A percentile compares a stretch with the other conserved stretches of the same genome.
phyloP scores from a whole-genome alignment of 768 basidiomycete species.

The Hericium erinaceus region DNA sequence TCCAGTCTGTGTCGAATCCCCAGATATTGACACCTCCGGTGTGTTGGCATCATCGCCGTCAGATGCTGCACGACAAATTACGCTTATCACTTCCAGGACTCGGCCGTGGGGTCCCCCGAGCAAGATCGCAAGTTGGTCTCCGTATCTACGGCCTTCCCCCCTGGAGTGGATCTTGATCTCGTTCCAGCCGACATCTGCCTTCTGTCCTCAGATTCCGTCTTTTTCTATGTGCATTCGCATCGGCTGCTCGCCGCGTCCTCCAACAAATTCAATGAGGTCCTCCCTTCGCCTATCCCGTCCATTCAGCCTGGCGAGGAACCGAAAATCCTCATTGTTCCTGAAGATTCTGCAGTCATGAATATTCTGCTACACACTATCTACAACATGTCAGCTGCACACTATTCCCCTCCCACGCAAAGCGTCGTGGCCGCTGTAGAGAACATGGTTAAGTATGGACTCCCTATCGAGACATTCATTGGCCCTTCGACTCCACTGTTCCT shows the following conservation, averaged over 20 bases:
- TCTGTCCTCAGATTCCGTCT: constrained; percentile 21
- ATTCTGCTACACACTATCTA: constrained; percentile 27
- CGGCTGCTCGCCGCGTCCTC: constrained; percentile 16
- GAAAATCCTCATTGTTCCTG: constrained; percentile 19
- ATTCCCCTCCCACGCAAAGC: constrained; percentile 19
- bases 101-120: not conserved
- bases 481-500: constrained; percentile 22
- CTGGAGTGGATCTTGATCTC: constrained; percentile 10
- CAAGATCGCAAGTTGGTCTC: not conserved
- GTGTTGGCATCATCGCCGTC: not conserved
- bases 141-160: constrained; percentile 16
- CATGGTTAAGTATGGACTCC: constrained; percentile 21
- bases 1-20: not conserved
- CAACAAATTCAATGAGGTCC: constrained; percentile 16
- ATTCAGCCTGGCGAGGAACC: not conserved
- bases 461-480: constrained; percentile 17
- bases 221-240: constrained; percentile 24
- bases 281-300: not conserved
- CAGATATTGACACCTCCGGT: not conserved
- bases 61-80: not conserved
- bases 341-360: constrained; percentile 23
- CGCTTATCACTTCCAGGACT: not conserved
- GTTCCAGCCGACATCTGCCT: constrained; percentile 19
- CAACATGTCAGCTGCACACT: constrained; percentile 18
- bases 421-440: constrained; percentile 18